Evolutionary conservation across 1,284 basidiomycete genomes (phyloP).

Genomic region (Cutaneotrichosporon sp.): DNA sequence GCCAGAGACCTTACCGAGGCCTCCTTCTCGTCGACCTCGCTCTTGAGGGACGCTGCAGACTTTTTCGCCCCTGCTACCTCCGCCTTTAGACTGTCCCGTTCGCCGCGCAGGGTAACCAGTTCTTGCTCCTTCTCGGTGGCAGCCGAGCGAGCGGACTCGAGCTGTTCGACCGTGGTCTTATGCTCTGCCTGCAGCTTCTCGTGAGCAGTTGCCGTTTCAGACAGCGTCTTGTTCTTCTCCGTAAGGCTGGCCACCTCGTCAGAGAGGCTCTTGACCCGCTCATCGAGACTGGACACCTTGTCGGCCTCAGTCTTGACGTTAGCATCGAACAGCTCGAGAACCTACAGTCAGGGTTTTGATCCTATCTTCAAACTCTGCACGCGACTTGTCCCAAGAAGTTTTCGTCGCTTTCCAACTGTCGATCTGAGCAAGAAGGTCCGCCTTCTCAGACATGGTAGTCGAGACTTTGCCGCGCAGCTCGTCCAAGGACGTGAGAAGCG

Average conservation of each 20-base stretch:
- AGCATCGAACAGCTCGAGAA: neutral
- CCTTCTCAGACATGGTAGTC: constrained; percentile 45
- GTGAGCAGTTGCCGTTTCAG: constrained; percentile 12
- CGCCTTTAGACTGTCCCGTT: no score
- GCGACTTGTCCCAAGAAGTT: constrained; percentile 29
- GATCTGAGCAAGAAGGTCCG: constrained; percentile 30
- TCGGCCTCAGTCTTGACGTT: constrained; percentile 7
- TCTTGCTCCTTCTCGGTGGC: constrained; percentile 9
- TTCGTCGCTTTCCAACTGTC: constrained; percentile 31
- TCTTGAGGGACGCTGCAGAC: no score
- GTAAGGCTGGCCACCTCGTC: constrained; percentile 5
- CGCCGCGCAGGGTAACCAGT: constrained; percentile 7
- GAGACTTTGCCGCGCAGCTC: constrained; percentile 45
- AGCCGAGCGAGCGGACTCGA: constrained; percentile 1
- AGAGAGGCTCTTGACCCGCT: constrained; percentile 1
- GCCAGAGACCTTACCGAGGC: neutral
- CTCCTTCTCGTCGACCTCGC: neutral
- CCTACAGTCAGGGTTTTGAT: constrained; percentile 25
- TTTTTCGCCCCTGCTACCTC: no score
- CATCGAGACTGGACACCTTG: constrained; percentile 4
- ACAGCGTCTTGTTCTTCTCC: constrained; percentile 7
- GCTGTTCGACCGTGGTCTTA: neutral
- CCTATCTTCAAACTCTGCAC: constrained; percentile 25
- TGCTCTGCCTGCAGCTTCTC: constrained; percentile 24
- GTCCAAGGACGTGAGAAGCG: constrained; percentile 45